Evolutionary conservation across 371 early-diverging fungal species (phyloP), one percentile per base, ranked within the genome.

Genomic region (Rhizomucor pusillus): DNA sequence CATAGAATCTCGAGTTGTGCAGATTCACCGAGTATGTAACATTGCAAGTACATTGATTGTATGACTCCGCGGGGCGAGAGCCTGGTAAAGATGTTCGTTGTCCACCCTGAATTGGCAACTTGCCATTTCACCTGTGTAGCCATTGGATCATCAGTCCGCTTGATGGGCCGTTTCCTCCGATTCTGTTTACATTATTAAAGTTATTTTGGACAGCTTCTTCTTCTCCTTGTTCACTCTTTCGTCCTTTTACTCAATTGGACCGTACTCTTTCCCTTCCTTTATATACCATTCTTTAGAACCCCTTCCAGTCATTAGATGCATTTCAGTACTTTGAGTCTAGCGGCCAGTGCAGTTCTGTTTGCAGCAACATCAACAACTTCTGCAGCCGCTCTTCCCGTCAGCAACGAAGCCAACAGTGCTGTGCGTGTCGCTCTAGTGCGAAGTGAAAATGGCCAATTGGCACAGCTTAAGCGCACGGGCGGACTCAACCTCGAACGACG

Each of bases 361-460:
- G 16, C 19, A 16, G 41, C 41, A 14, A 5, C 41, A 19, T 41
- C 41, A 5, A 37, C 37, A 11, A 4, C 41, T 16, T 19, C 14
- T 3, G 41, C 41, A 41, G 41, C 41, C 19, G 11, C 12, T 4
- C 19, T 41, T 14, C 19, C 41, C 3, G 41, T 19, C 41, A 41
- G 54, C 36, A 24, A 55, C 14, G 7, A 29, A 29, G 29, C 29
- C 29, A 7, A 7, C 29, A 29, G 29, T 29, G 29, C 7, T 29
- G 49, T 56, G 9, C 56, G 62, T 19, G 34, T 56, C 12, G 52
- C 62, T 19, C 43, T 62, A 7, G 34, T 43, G 49, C 52, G 56
- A 3, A 62, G 52, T 29, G 48, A 52, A 52, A 47, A 51, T 33
- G 62, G 59, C 1, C 61, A 60, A 47, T 40, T 54, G 19, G 51